Evolutionary conservation across 2,329 filamentous ascomycete species (phyloP), one percentile per base, ranked within the genome.

Genomic region (Ustulina deusta): DNA sequence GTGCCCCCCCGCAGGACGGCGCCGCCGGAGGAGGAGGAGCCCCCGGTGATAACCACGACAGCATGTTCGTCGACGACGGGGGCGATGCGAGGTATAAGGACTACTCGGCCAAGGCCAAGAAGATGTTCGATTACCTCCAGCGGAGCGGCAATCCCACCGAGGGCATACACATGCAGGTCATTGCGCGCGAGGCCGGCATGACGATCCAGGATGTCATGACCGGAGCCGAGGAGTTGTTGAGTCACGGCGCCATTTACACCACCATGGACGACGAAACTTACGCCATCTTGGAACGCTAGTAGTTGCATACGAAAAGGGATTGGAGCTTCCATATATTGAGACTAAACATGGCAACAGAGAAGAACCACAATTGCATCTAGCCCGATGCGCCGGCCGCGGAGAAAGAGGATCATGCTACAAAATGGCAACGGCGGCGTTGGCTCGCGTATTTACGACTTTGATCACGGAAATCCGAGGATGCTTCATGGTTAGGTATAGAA

Each of bases 241-340:
- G 84, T 1, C 81, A 88, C 63, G 93, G 94, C 34, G 78, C 93
- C 74, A 93, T 97, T 71, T 99, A 93, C 81, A 93, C 93, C 32
- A 99, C 97, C 10, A 87, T 97, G 6, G 94, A 98, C 80, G 95
- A 98, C 76, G 87, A 93, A 80, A 98, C 95, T 0, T 98, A 93
- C 91, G 93, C 93, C 49, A 84, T 97, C 70, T 83, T 97, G 68
- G 93, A 97, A 66, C 88, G 68, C 13, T 74, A 76, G 38, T 38
- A 4, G 32, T 25, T 56, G 17, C 32, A 22, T 36, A 7, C n/a
- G 20, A 40, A 27, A 13, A n/a, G 42, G 20, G 42, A 13, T 20
- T 9, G 36, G 44, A 27, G 7, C 4, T 46, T 15, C 6, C 17
- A 32, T 36, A 20, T 48, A 11, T 11, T 20, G 6, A 36, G 40